These are phyloP conservation scores for Paracoccidioides brasiliensis DNA, from an alignment of 2,329 filamentous ascomycete genomes.

Conservation along the genomic window DNA sequence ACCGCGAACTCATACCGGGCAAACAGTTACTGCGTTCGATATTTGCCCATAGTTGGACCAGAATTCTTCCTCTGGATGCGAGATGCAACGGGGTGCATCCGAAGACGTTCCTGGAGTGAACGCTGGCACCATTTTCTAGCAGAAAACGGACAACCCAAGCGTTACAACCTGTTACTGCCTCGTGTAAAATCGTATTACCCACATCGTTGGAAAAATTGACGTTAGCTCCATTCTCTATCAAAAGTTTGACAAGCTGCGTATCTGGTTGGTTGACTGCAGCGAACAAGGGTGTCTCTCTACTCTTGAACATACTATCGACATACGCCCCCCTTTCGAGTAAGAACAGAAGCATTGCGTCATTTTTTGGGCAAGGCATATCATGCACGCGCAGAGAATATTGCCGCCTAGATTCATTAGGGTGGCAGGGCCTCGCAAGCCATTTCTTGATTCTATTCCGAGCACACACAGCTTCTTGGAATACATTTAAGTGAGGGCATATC, in stretches of 20 bases:
- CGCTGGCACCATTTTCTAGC: neutral
- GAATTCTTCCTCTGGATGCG: neutral
- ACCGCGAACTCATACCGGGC: neutral
- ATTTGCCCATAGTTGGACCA: neutral
- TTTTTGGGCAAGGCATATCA: neutral
- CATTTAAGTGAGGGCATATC: neutral
- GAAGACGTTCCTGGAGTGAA: neutral
- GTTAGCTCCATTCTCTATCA: conserved; percentile 4
- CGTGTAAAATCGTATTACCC: neutral
- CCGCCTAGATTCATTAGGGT: neutral
- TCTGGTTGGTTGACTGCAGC: neutral
- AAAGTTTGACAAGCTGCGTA: neutral
- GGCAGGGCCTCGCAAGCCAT: neutral
- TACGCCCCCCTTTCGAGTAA: conserved; percentile 4
- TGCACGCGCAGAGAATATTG: neutral
- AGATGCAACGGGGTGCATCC: neutral
- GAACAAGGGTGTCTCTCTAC: neutral
- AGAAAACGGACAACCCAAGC: neutral
- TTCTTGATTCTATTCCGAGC: neutral
- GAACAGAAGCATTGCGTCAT: neutral
- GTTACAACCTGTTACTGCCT: neutral
- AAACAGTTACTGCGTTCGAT: neutral
- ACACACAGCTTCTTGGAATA: neutral
- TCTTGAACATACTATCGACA: neutral
- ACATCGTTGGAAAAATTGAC: neutral